Percentiles rank a stretch among this genome's conserved stretches.
phyloP scores from a whole-genome alignment of 2,329 filamentous ascomycete species.

The Curvularia eragrostidis region DNA sequence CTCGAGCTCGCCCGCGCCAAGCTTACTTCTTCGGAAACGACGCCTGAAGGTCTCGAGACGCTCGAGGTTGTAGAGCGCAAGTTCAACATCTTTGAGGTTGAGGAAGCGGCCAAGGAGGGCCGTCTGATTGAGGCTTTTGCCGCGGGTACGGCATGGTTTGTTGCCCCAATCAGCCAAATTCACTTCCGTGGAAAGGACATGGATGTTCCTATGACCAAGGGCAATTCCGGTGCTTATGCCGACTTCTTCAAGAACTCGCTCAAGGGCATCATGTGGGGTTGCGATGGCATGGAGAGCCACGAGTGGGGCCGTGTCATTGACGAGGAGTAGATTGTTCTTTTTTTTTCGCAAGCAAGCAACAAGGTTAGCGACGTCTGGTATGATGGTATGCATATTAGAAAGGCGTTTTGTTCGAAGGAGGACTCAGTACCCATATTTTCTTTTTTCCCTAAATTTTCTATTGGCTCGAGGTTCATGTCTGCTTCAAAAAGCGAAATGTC shows the following conservation, averaged over 20 bases:
- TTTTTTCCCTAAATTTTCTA: no score
- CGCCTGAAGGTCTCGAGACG: slow-evolving; percentile 46
- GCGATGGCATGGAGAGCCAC: slow-evolving; percentile 51
- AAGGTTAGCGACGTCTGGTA: not conserved
- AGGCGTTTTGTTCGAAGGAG: not conserved
- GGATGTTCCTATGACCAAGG: slow-evolving; percentile 51
- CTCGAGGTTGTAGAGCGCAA: slow-evolving; percentile 79
- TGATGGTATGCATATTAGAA: not conserved
- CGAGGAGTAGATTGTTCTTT: slow-evolving; percentile 34
- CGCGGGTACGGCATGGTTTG: slow-evolving; percentile 76
- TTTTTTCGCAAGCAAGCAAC: not conserved
- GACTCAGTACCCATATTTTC: not conserved
- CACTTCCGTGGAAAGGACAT: slow-evolving; percentile 55
- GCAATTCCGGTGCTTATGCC: slow-evolving; percentile 53
- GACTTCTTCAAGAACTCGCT: slow-evolving; percentile 55
- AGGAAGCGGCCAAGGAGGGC: slow-evolving; percentile 75
- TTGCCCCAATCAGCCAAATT: slow-evolving; percentile 55
- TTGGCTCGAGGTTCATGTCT: no score
- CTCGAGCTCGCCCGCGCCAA: slow-evolving; percentile 73
- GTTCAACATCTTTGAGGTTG: slow-evolving; percentile 81
- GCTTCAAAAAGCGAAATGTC: not conserved
- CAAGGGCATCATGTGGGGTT: slow-evolving; percentile 59
- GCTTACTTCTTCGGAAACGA: slow-evolving; percentile 51
- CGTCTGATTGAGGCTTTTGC: slow-evolving; percentile 84
- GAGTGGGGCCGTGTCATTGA: slow-evolving; percentile 57